A percentile compares a stretch with the other conserved stretches of the same genome.
phyloP scores from a whole-genome alignment of 805 yeast genomes.

The Scheffersomyces ergatensis region DNA sequence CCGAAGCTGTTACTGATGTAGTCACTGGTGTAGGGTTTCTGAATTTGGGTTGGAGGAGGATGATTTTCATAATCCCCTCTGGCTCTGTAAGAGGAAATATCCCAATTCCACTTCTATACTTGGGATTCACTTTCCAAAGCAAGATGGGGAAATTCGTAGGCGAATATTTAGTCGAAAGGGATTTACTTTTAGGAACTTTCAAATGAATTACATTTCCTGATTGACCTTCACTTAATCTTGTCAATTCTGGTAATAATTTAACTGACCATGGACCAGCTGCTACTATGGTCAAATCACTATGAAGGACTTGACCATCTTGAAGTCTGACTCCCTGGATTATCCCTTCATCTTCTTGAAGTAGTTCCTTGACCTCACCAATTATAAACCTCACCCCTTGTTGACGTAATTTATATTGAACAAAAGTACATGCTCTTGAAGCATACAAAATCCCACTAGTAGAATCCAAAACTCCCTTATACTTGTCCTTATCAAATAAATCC shows the following conservation, averaged over 20 bases:
- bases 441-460: constrained; percentile 30
- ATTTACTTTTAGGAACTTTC: constrained; percentile 31
- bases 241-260: constrained; percentile 27
- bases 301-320: constrained; percentile 18
- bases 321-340: constrained; percentile 12
- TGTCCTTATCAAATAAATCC: constrained; percentile 10
- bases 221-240: constrained; percentile 35
- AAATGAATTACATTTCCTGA: constrained; percentile 32
- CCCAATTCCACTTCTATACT: constrained; percentile 26
- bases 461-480: constrained; percentile 23
- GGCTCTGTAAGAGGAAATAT: constrained; percentile 32
- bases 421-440: constrained; percentile 28
- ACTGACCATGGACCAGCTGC: constrained; percentile 26
- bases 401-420: constrained; percentile 21
- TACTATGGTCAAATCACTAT: constrained; percentile 17
- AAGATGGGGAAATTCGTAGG: constrained; percentile 27
- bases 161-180: constrained; percentile 25
- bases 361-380: constrained; percentile 15
- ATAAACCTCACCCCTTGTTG: constrained; percentile 29
- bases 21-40: constrained; percentile 21
- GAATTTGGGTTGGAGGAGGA: constrained; percentile 33
- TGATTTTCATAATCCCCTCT: constrained; percentile 33
- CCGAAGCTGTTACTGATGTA: constrained; percentile 18
- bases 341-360: constrained; percentile 10
- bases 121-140: constrained; percentile 29